A percentile compares a stretch with the other conserved stretches of the same genome.
phyloP scores from a whole-genome alignment of 202 grass and related monocot genomes.

The Dendrocalamus latiflorus region DNA sequence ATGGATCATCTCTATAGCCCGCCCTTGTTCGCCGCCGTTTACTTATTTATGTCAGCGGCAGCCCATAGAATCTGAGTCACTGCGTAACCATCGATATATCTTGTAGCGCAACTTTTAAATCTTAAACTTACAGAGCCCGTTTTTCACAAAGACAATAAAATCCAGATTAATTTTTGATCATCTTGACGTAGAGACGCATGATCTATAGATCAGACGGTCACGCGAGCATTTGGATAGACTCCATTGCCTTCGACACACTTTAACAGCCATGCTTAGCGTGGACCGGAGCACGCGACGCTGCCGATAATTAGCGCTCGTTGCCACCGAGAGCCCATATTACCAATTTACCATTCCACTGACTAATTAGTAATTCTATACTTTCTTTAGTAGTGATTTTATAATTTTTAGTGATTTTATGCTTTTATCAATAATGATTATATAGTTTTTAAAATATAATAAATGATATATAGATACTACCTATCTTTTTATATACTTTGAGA shows the following conservation, averaged over 20 bases:
- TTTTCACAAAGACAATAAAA: neutral
- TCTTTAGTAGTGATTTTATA: no score
- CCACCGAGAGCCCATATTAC: no score
- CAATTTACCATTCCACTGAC: neutral
- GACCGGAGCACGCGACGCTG: neutral
- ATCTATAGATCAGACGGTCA: neutral
- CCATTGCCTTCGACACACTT: neutral
- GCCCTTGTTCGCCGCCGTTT: neutral
- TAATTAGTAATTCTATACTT: no score
- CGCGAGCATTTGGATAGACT: neutral
- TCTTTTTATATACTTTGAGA: no score
- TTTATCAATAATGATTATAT: no score
- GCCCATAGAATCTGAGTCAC: neutral
- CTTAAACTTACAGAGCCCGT: neutral
- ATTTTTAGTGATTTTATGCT: no score
- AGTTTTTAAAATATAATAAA: no score
- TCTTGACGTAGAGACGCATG: neutral
- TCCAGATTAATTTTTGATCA: no score
- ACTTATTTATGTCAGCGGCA: neutral
- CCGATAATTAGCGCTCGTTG: neutral
- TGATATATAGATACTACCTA: no score
- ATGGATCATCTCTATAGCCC: neutral
- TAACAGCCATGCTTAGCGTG: slow-evolving; percentile 5
- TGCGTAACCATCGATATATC: neutral
- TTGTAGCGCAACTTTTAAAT: neutral